Evolutionary conservation across 352 stramenopile species (phyloP).

Genomic region (Globisporangium ultimum): DNA sequence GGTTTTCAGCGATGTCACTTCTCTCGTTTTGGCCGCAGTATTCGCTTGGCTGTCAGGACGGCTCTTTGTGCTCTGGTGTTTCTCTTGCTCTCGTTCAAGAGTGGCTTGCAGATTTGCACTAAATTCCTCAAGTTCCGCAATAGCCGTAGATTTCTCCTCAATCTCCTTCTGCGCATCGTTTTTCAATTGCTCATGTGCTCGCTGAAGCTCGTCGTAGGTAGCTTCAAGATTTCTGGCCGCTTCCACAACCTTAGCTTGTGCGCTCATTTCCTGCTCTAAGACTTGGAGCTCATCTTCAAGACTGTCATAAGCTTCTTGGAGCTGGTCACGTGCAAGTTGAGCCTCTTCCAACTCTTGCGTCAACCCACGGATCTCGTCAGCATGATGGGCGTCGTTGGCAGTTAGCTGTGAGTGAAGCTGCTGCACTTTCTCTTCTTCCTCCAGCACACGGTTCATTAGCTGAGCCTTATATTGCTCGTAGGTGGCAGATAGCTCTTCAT

Average conservation of each 20-base stretch:
- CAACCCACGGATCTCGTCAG: slow-evolving; percentile 20
- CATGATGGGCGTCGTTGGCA: slow-evolving; percentile 26
- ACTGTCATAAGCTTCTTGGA: slow-evolving; percentile 25
- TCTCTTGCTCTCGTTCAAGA: slow-evolving; percentile 51
- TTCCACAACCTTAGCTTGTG: slow-evolving; percentile 11
- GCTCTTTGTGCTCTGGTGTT: slow-evolving; percentile 45
- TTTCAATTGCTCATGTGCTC: slow-evolving; percentile 35
- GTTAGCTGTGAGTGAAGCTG: slow-evolving; percentile 30
- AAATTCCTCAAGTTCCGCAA: slow-evolving; percentile 45
- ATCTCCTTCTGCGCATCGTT: slow-evolving; percentile 23
- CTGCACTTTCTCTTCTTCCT: slow-evolving; percentile 39
- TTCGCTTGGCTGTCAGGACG: slow-evolving; percentile 25
- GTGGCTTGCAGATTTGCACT: slow-evolving; percentile 56
- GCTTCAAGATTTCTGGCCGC: slow-evolving; percentile 20
- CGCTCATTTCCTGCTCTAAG: slow-evolving; percentile 26
- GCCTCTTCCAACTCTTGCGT: slow-evolving; percentile 28
- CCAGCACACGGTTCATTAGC: slow-evolving; percentile 31
- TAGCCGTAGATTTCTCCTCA: slow-evolving; percentile 27
- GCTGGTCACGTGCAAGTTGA: slow-evolving; percentile 16
- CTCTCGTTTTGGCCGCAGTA: slow-evolving; percentile 17
- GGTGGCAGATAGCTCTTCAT: slow-evolving; percentile 30
- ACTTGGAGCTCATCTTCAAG: slow-evolving; percentile 47
- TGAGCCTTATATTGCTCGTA: slow-evolving; percentile 42
- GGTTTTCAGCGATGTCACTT: slow-evolving; percentile 15
- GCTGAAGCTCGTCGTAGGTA: slow-evolving; percentile 28